Base-by-base conservation (phyloP, 2,329 filamentous ascomycete genomes). In the Pestalotiopsis sp. region DNA sequence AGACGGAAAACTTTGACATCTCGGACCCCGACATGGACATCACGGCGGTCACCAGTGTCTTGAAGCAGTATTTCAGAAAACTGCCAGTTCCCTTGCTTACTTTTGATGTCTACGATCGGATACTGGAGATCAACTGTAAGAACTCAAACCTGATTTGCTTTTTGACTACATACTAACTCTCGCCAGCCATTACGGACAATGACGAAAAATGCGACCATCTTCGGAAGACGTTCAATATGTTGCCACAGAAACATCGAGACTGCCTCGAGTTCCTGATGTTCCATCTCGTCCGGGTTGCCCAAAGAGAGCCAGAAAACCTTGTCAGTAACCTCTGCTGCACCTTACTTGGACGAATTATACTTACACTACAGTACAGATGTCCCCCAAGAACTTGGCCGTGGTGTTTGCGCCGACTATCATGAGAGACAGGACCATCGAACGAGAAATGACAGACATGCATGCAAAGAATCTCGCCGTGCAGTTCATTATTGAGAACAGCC, bases 371-470 rank as follows among this genome's bases (percentile, higher is more conserved):
- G 13, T 61, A 2, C 70, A 93, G 90, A 99, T 99, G 96, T 97
- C 94, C 27, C 93, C 95, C 68, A 93, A 97, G 82, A 99, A 99
- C 78, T 84, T 98, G 70, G 94, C 96, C 3, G 96, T 99, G 57
- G 96, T 99, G 49, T 99, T 99, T 78, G 96, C 96, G 9, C 96
- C 96, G 7, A 99, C 96, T 1, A 97, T 99, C 74, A 97, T 99
- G 94, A 90, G 95, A 74, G 94, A 97, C 68, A 87, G 91, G 77
- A 95, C 92, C 76, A 88, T 98, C 70, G 94, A 97, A 79, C 91
- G 94, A 70, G 96, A 99, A 80, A 97, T 99, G 90, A 95, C 91
- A 38, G 96, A 99, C 78, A 97, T 97, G 86, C 93, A 96, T 78
- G 89, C 91, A 74, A 98, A 98, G 87, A 97, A 97, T 75, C 87